A percentile compares a stretch with the other conserved stretches of the same genome.
These are phyloP conservation scores for Trichoderma endophyticum DNA, from an alignment of 2,329 filamentous ascomycete genomes.

Conservation along the genomic window DNA sequence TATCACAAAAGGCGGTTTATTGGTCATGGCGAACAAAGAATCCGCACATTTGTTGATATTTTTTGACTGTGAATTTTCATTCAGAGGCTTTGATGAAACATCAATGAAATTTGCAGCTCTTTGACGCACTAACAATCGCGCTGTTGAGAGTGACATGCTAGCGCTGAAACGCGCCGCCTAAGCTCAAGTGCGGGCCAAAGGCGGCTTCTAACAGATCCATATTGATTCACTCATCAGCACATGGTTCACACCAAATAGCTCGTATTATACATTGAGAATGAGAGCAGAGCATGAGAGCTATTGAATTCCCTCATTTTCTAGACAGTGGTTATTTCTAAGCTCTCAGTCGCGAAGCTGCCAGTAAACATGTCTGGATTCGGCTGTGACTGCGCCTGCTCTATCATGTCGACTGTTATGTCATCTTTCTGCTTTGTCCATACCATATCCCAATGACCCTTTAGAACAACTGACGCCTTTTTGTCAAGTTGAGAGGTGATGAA, in stretches of 20 bases:
- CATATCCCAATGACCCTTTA: conserved; percentile 38
- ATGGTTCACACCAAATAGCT: neutral
- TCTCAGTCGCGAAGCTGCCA: conserved; percentile 25
- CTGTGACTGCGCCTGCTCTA: conserved; percentile 23
- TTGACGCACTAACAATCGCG: neutral
- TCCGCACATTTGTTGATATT: neutral
- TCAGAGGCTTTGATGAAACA: neutral
- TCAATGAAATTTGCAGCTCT: neutral
- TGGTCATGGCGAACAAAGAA: neutral
- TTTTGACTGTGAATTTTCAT: neutral
- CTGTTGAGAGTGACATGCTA: neutral
- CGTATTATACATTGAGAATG: neutral
- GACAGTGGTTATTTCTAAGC: neutral
- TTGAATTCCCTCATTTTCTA: neutral
- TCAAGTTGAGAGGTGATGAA: conserved; percentile 32
- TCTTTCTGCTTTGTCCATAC: conserved; percentile 30
- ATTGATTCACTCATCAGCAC: neutral
- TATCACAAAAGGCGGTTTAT: neutral
- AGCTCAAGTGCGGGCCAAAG: neutral
- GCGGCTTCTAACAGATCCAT: neutral
- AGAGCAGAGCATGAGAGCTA: neutral
- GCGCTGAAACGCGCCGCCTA: neutral
- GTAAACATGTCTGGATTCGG: conserved; percentile 23
- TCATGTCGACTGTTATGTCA: conserved; percentile 21
- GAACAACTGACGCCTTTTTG: conserved; percentile 31